Evolutionary conservation across 2,329 filamentous ascomycete genomes (phyloP).

Genomic region (Byssothecium circinans): DNA sequence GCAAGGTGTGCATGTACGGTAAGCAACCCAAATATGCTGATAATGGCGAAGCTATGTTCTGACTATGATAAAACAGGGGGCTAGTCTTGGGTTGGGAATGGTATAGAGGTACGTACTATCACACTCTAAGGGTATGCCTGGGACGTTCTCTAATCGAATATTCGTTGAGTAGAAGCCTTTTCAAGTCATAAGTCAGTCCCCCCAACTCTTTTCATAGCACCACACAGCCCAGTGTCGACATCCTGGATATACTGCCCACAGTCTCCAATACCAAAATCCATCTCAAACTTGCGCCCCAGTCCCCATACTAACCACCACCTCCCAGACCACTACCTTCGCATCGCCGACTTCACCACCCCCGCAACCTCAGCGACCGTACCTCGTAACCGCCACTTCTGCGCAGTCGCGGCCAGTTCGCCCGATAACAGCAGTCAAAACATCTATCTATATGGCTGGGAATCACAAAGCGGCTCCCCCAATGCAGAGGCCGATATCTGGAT

Average conservation of each 20-base stretch:
- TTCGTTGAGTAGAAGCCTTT: not conserved
- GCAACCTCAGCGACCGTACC: slow-evolving; percentile 9
- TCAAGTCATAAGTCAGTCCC: slow-evolving; percentile 7
- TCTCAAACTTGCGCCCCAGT: too few species aligned
- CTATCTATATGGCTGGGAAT: slow-evolving; percentile 16
- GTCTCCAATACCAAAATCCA: too few species aligned
- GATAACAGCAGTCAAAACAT: slow-evolving; percentile 18
- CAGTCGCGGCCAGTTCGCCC: slow-evolving; percentile 9
- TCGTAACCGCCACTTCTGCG: slow-evolving; percentile 11
- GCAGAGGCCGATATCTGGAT: slow-evolving; percentile 14
- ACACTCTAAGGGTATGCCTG: not conserved
- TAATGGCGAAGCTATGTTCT: not conserved
- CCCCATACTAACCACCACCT: not conserved
- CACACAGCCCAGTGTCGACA: too few species aligned
- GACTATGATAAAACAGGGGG: slow-evolving; percentile 2
- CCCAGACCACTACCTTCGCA: slow-evolving; percentile 17
- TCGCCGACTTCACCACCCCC: slow-evolving; percentile 12
- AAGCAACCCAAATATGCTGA: not conserved
- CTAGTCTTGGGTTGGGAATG: slow-evolving; percentile 12
- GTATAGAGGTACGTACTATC: not conserved
- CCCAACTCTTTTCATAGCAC: not conserved
- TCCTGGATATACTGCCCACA: too few species aligned
- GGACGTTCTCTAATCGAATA: not conserved
- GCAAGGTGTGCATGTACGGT: slow-evolving; percentile 14
- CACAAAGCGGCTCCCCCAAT: not conserved